A percentile compares a stretch with the other conserved stretches of the same genome.
Conservation (phyloP, 768 basidiomycete genomes). For the Podaxis sp. region DNA sequence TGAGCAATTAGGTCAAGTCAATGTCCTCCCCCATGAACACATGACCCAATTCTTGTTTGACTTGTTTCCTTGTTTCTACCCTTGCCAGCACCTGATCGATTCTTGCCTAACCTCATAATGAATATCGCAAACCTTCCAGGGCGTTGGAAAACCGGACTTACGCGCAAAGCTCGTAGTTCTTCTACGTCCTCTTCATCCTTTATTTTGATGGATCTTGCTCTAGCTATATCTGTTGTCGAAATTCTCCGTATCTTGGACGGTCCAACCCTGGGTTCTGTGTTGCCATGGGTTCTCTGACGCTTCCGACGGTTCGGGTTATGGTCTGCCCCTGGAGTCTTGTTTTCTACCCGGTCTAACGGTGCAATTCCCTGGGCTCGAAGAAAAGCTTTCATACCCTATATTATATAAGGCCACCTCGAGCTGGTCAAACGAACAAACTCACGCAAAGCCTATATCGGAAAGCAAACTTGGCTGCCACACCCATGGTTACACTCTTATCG, state of each 20-base stretch:
- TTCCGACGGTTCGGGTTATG: not conserved
- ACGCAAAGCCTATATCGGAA: constrained; percentile 2
- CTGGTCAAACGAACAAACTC: not conserved
- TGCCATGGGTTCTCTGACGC: not conserved
- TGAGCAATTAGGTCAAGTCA: not conserved
- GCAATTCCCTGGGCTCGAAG: constrained; percentile 3
- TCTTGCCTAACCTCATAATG: not conserved
- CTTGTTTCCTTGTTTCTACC: not conserved
- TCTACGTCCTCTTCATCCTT: not conserved
- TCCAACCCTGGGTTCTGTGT: not conserved
- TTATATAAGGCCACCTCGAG: not conserved
- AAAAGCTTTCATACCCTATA: not conserved
- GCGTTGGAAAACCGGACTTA: not conserved
- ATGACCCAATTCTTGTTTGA: not conserved
- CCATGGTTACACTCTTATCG: not conserved
- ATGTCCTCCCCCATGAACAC: not conserved
- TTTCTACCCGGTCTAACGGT: not conserved
- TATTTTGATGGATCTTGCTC: not conserved
- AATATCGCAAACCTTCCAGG: not conserved
- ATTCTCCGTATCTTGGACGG: not conserved
- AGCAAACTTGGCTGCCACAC: not conserved
- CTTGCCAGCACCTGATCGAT: not conserved
- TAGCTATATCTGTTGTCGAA: not conserved
- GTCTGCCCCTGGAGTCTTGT: not conserved
- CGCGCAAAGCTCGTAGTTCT: not conserved